phyloP scores from a whole-genome alignment of 169 alveolate genomes.

The Amoebophrya sp. region DNA sequence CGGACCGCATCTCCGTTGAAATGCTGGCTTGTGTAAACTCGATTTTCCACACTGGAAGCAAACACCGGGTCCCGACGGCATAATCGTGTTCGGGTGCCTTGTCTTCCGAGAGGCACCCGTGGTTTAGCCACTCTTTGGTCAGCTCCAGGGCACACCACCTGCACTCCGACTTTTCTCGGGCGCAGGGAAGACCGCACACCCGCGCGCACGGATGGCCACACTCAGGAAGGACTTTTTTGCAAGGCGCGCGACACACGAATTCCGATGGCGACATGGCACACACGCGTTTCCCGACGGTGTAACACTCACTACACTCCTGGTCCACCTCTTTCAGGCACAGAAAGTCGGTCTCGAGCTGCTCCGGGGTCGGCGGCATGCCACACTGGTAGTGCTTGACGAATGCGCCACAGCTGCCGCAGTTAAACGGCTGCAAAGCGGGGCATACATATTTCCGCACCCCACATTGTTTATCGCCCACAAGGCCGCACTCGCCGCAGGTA shows the following conservation, averaged over 20 bases:
- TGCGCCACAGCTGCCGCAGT: not conserved
- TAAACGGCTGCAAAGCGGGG: not conserved
- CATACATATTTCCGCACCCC: not conserved
- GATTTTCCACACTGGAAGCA: not conserved
- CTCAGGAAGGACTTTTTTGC: not conserved
- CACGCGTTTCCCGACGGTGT: not conserved
- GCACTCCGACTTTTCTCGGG: not conserved
- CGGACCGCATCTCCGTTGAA: not conserved
- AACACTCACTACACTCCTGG: not conserved
- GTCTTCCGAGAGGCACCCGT: not conserved
- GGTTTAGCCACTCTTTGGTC: not conserved
- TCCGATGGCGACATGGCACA: not conserved
- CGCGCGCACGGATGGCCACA: not conserved
- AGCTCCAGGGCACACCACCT: not conserved
- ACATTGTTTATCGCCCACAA: no score
- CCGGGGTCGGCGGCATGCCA: not conserved
- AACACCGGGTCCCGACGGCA: not conserved
- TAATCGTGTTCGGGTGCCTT: not conserved
- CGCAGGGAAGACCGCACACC: slow-evolving; percentile 3
- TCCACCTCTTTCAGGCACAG: not conserved
- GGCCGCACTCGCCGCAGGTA: not conserved
- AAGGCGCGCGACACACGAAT: not conserved
- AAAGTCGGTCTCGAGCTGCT: not conserved
- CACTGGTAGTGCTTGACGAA: not conserved
- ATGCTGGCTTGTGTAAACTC: not conserved